Base-by-base conservation (phyloP, 169 alveolate species). In the Plasmodium cynomolgi region DNA sequence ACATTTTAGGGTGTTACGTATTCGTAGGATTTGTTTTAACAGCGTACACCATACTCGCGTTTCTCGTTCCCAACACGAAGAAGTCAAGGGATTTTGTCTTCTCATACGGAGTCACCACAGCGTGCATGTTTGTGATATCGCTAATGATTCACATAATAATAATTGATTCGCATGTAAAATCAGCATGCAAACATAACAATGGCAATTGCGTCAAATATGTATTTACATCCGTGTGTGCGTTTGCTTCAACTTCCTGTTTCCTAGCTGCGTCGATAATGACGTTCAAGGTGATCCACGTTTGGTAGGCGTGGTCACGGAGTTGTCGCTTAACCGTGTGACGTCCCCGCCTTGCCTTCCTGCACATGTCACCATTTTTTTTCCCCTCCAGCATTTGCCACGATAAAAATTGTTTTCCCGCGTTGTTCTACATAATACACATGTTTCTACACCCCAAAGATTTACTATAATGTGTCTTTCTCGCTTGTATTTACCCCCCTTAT, bases 51-150 rank as follows among this genome's bases (percentile, higher is more conserved):
- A 75, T 86, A 75, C 13, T 86, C 33, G 71, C 92, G n/a, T 84
- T 84, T 44, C 41, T 86, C 34, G 58, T 86, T 33, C 81, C 84
- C 7, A 86, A 17, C 15, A 86, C 81, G 50, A 75, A 86, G 54
- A 77, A 77, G 7, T 86, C 93, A 34, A 75, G 84, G 50, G 84
- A 86, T 77, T 75, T 75, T 86, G 81, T 86, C 41, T 56, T 86
- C 29, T 86, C 93, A 0, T 86, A 86, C 81, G 93, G 72, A 54
- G 83, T 77, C 8, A 50, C 82, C 62, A 54, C 93, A 9, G 74
- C 72, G 3, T 86, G 93, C 72, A 77, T 86, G 84, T 86, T 50
- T 56, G 47, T 77, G 17, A 54, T 56, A 75, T 86, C 81, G 6
- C n/a, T 86, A 3, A 74, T 86, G 81, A 3, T 29, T 44, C 47